These are phyloP conservation scores for Selaginella moellendorffii DNA, from an alignment of 75 land plant genomes.

Conservation along the genomic window DNA sequence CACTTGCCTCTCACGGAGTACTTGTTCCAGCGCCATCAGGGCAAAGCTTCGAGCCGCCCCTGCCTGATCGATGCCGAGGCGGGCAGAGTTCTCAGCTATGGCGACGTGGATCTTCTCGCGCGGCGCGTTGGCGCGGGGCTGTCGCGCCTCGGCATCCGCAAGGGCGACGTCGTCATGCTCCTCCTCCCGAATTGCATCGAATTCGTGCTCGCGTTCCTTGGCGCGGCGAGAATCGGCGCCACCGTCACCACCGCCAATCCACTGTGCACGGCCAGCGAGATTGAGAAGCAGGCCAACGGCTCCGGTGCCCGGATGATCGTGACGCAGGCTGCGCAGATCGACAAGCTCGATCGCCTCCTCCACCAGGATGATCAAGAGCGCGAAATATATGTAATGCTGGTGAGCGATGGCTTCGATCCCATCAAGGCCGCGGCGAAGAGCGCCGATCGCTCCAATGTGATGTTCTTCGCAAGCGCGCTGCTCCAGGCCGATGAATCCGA, in stretches of 20 bases:
- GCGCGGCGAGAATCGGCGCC: slow-evolving; percentile 38
- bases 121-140: slow-evolving; percentile 40
- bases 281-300: slow-evolving; percentile 43
- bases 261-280: slow-evolving; percentile 46
- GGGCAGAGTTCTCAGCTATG: slow-evolving; percentile 29
- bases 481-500: too few species aligned
- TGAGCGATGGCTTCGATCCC: too few species aligned
- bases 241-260: slow-evolving; percentile 57
- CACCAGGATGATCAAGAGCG: too few species aligned
- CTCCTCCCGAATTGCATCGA: slow-evolving; percentile 49
- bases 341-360: slow-evolving; percentile 30
- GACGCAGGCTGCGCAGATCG: slow-evolving; percentile 27
- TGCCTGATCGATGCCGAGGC: slow-evolving; percentile 40
- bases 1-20: slow-evolving; percentile 46
- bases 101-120: slow-evolving; percentile 29
- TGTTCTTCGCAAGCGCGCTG: too few species aligned
- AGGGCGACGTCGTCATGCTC: slow-evolving; percentile 60
- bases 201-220: slow-evolving; percentile 51
- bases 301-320: slow-evolving; percentile 31
- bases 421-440: slow-evolving; percentile 41
- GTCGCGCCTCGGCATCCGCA: slow-evolving; percentile 10
- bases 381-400: too few species aligned
- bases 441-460: too few species aligned
- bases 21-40: slow-evolving; percentile 32
- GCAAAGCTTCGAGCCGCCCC: slow-evolving; percentile 19